Evolutionary conservation across 2,329 filamentous ascomycete genomes (phyloP), one percentile per base, ranked within the genome.

Genomic region (Aspergillus arachidicola): DNA sequence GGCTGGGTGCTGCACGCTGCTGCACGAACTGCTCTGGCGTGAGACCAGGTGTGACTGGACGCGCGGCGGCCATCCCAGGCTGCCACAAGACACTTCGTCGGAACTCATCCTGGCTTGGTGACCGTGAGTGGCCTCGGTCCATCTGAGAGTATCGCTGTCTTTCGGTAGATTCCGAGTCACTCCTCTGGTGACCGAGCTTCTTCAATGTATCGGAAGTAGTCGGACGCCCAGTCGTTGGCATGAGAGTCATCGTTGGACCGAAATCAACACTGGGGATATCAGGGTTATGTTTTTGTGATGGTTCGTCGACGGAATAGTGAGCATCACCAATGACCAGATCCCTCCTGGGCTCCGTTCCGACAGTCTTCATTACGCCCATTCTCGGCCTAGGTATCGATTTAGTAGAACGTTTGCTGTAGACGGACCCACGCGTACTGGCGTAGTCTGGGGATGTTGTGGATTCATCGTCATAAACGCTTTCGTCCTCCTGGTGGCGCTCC

Each of bases 11-110:
- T 26, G 89, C 90, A 65, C 92, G 88, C 69, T 94, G 90, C 70
- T 93, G 88, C 6, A 97, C 92, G 78, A 90, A 96, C 70, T 96
- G 88, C 75, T 97, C 92, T 0, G 93, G 85, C 5, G 90, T 91
- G 14, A 96, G 83, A n/a, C 84, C 83, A 16, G 82, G 81, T 11
- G 82, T 82, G 14, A 81, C 80, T 41, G 81, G 78, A 41, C 83
- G 79, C 2, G 82, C 72, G 57, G 71, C 72, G 53, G 82, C 81
- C 72, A 87, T 86, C 41, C 86, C 89, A 6, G 94, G 93, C 68
- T 93, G 90, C 94, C 94, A 97, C 5, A 89, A 82, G 66, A 95
- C 81, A 69, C 86, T 93, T 66, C 88, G 86, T 65, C 87, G 85
- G 41, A 81, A 78, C 7, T 86, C 86, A 64, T 82, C 81, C 56